Evolutionary conservation across 768 basidiomycete genomes (phyloP), one percentile per base, ranked within the genome.

Genomic region (Tylopilus sp.): DNA sequence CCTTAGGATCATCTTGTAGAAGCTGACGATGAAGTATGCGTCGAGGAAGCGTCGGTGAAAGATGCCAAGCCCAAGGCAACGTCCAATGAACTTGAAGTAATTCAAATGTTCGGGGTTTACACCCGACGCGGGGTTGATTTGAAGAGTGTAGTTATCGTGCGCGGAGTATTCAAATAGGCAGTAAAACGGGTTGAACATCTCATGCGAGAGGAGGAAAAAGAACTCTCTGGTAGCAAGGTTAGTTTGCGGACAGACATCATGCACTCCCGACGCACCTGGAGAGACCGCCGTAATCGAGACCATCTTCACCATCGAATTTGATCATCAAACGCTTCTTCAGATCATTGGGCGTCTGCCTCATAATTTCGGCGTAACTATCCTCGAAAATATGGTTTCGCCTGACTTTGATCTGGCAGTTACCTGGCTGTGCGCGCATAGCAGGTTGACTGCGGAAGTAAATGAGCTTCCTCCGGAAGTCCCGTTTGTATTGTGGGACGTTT

Each of bases 101-200:
- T 98, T 98, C 69, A 99, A 74, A 73, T 99, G 97, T 73, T 99
- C 97, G 0, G 97, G 97, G 71, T 99, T 99, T 62, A 99, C 92
- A 38, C 92, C 92, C 30, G 94, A 97, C 11, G 93, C 94, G 13
- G 96, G 96, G 74, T 98, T 98, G 72, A 99, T 98, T 73, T 99
- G 97, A 26, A 99, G 86, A 11, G 97, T 98, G 69, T 99, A 99
- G 74, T 99, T 98, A 79, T 98, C 97, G 75, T 98, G 96, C 19
- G 97, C 97, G 2, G 97, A 98, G 73, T 99, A 99, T 74, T 99
- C 97, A 74, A 99, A 99, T 12, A 99, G 78, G 71, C 97, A 98
- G 74, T 99, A 98, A 81, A 99, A 98, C 22, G 97, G 97, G 72
- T 98, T 97, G 80, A 99, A 98, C 97, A 99, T 98, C 74, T 98